Percentiles rank a stretch among this genome's conserved stretches.
phyloP scores from a whole-genome alignment of 768 basidiomycete genomes.

The Pholiota molesta region DNA sequence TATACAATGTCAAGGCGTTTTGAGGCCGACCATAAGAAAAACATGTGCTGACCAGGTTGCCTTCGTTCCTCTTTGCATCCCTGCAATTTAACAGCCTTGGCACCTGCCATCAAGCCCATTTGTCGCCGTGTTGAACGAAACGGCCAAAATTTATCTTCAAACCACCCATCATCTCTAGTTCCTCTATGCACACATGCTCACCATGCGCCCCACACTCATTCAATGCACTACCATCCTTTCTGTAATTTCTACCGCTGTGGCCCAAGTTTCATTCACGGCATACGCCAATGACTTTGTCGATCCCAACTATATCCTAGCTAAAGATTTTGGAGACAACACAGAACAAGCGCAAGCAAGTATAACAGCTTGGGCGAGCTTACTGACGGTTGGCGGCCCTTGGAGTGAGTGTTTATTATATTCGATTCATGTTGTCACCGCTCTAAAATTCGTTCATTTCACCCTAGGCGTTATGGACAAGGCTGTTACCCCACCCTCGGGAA shows the following conservation, averaged over 20 bases:
- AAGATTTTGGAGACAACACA: constrained; percentile 45
- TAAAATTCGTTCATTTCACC: neutral
- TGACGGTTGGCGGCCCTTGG: constrained; percentile 54
- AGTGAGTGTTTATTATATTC: constrained; percentile 38
- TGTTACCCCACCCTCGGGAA: constrained; percentile 50
- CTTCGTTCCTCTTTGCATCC: neutral
- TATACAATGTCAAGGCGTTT: neutral
- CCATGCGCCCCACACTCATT: constrained; percentile 35
- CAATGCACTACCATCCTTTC: constrained; percentile 21
- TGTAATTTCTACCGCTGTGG: constrained; percentile 22
- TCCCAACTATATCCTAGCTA: constrained; percentile 48
- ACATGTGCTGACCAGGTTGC: neutral
- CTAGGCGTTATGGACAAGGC: constrained; percentile 53
- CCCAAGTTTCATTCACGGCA: constrained; percentile 33
- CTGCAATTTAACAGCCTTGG: neutral
- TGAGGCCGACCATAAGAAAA: neutral
- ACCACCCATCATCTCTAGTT: constrained; percentile 9
- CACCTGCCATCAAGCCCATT: neutral
- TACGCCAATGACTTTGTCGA: constrained; percentile 63
- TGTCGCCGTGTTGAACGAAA: neutral
- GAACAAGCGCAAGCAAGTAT: constrained; percentile 49
- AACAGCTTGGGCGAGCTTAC: constrained; percentile 45
- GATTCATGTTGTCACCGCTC: neutral
- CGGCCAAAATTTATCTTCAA: constrained; percentile 4
- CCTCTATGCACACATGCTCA: constrained; percentile 17